These are phyloP conservation scores for Giardia duodenalis DNA, from an alignment of 208 protist species.

Conservation along the genomic window DNA sequence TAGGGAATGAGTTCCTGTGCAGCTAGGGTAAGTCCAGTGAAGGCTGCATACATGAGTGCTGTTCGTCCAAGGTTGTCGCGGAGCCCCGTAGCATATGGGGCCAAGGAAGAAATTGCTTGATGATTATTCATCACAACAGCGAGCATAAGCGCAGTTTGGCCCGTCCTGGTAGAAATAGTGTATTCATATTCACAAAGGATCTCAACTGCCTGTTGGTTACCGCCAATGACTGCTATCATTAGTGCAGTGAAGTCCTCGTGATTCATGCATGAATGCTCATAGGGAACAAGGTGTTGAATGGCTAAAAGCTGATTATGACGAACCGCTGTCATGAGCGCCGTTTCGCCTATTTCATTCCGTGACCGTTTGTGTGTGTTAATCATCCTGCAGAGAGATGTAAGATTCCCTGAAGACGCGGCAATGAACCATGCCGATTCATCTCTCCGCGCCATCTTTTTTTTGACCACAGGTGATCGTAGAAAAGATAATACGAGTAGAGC, in stretches of 20 bases:
- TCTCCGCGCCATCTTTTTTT: background rate
- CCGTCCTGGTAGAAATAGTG: background rate
- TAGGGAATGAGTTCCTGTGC: background rate
- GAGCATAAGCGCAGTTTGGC: background rate
- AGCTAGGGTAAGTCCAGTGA: background rate
- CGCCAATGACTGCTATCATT: background rate
- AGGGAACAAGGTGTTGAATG: background rate
- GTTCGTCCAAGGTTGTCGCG: background rate
- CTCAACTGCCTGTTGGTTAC: background rate
- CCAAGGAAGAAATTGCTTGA: background rate
- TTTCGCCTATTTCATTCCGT: background rate
- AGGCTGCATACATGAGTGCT: background rate
- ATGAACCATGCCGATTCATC: background rate
- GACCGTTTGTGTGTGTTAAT: background rate
- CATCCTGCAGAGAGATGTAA: background rate
- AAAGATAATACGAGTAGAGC: background rate
- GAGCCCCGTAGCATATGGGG: background rate
- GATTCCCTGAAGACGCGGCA: background rate
- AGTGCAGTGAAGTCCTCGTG: background rate
- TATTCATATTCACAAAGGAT: background rate
- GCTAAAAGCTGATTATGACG: background rate
- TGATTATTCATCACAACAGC: background rate
- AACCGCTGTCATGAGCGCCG: background rate
- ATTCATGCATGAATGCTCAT: background rate
- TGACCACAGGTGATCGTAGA: background rate